Percentiles rank a stretch among this genome's conserved stretches.
These are phyloP conservation scores for Xylaria polymorpha DNA, from an alignment of 2,329 filamentous ascomycete genomes.

Conservation along the genomic window DNA sequence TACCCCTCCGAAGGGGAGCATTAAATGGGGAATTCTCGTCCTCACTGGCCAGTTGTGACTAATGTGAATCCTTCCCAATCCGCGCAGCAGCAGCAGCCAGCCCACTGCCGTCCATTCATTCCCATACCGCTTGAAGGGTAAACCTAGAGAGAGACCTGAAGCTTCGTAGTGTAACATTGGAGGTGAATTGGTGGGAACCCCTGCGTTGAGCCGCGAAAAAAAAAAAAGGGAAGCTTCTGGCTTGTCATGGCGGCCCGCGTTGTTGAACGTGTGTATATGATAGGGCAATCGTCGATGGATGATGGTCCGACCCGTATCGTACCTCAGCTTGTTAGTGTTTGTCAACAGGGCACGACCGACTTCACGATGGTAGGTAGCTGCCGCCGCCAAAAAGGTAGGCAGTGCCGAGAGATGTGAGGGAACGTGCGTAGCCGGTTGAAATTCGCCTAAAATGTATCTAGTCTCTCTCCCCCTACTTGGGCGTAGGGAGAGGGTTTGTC, in stretches of 20 bases:
- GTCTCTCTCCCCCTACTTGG: conserved; percentile 5
- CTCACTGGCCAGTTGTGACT: conserved; percentile 15
- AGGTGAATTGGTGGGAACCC: conserved; percentile 32
- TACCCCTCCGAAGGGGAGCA: conserved; percentile 25
- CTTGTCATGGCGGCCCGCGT: conserved; percentile 13
- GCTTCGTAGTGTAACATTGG: conserved; percentile 28
- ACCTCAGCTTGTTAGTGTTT: background rate
- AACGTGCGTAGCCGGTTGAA: conserved; percentile 13
- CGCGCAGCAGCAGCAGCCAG: no score
- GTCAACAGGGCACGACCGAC: conserved; percentile 12
- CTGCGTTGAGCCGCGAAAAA: conserved; percentile 32
- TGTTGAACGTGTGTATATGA: conserved; percentile 2
- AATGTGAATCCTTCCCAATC: conserved; percentile 27
- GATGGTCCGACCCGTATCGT: conserved; percentile 13
- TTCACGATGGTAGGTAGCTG: conserved; percentile 8
- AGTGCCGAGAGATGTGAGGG: conserved; percentile 17
- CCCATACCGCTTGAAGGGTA: conserved; percentile 1
- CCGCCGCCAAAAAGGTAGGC: conserved; percentile 10
- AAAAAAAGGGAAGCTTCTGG: conserved; percentile 13
- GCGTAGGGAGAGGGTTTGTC: conserved; percentile 13
- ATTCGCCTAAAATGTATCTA: conserved; percentile 5
- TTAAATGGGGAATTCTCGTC: conserved; percentile 11
- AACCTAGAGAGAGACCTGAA: conserved; percentile 9
- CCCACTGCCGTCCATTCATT: conserved; percentile 6
- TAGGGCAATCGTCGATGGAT: conserved; percentile 4